Evolutionary conservation across 768 basidiomycete genomes (phyloP).

Genomic region (Hebeloma cylindrosporum): DNA sequence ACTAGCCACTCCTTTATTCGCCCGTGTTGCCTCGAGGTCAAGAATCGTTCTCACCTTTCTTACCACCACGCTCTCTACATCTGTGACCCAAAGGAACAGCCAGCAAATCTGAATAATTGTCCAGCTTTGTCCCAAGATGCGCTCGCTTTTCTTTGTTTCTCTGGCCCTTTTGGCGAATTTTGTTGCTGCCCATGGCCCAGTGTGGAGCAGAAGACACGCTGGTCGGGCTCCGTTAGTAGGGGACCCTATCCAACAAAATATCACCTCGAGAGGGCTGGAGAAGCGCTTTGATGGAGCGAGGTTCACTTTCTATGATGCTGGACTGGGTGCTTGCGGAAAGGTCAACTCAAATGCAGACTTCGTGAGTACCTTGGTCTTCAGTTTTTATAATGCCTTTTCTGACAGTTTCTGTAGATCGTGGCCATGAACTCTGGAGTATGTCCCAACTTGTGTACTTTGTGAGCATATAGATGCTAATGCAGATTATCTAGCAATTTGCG

Average conservation of each 20-base stretch:
- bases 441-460: not conserved
- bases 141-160: conserved; percentile 11
- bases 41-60: too few relatives aligned
- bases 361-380: conserved; percentile 18
- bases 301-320: conserved; percentile 55
- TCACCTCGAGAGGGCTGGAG: conserved; percentile 27
- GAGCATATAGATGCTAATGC: not conserved
- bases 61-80: too few relatives aligned
- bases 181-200: conserved; percentile 7
- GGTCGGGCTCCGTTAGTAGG: conserved; percentile 3
- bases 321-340: conserved; percentile 32
- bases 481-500: conserved; percentile 21
- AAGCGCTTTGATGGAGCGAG: conserved; percentile 42
- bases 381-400: not conserved
- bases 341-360: conserved; percentile 27
- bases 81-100: not conserved
- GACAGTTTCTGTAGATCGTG: conserved; percentile 20
- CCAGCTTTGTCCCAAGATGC: conserved; percentile 11
- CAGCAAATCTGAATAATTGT: not conserved
- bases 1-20: too few relatives aligned
- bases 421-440: conserved; percentile 25
- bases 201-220: conserved; percentile 6
- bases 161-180: conserved; percentile 10
- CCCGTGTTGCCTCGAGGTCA: too few relatives aligned
- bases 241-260: conserved; percentile 10